Conservation (phyloP, 768 basidiomycete species). For the Pulveroboletus frians region DNA sequence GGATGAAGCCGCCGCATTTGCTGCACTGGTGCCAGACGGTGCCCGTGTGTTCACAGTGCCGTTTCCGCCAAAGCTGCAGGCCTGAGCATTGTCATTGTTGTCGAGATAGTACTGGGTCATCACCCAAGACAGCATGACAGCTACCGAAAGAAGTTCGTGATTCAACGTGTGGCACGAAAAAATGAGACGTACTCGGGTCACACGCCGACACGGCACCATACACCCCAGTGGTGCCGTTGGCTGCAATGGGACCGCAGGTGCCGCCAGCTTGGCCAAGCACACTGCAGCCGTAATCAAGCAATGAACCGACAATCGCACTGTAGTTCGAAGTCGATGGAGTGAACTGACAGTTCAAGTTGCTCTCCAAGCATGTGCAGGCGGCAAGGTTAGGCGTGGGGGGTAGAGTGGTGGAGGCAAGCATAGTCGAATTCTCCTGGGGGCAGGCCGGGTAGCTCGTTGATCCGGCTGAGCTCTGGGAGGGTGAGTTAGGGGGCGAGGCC, state of each 20-base stretch:
- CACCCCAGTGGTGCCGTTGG: slow-evolving; percentile 64
- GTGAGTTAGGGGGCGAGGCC: slow-evolving; percentile 58
- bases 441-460: slow-evolving; percentile 51
- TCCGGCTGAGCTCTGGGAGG: slow-evolving; percentile 52
- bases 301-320: slow-evolving; percentile 50
- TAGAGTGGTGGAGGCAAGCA: slow-evolving; percentile 61
- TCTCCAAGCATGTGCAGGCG: slow-evolving; percentile 74
- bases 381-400: slow-evolving; percentile 81
- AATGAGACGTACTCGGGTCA: slow-evolving; percentile 58
- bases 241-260: slow-evolving; percentile 64
- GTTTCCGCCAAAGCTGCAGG: slow-evolving; percentile 83
- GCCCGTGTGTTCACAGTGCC: slow-evolving; percentile 64
- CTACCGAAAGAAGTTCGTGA: slow-evolving; percentile 33
- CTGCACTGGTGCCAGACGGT: slow-evolving; percentile 44
- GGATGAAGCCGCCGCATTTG: slow-evolving; percentile 54
- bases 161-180: not conserved
- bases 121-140: slow-evolving; percentile 74
- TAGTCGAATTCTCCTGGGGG: slow-evolving; percentile 53
- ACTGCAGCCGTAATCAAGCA: slow-evolving; percentile 63
- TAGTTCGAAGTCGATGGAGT: slow-evolving; percentile 59
- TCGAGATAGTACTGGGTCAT: slow-evolving; percentile 75
- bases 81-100: slow-evolving; percentile 48
- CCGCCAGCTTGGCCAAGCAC: slow-evolving; percentile 57
- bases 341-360: slow-evolving; percentile 67
- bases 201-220: slow-evolving; percentile 78